phyloP scores from a whole-genome alignment of 345 rosid species.

The Punica granatum region DNA sequence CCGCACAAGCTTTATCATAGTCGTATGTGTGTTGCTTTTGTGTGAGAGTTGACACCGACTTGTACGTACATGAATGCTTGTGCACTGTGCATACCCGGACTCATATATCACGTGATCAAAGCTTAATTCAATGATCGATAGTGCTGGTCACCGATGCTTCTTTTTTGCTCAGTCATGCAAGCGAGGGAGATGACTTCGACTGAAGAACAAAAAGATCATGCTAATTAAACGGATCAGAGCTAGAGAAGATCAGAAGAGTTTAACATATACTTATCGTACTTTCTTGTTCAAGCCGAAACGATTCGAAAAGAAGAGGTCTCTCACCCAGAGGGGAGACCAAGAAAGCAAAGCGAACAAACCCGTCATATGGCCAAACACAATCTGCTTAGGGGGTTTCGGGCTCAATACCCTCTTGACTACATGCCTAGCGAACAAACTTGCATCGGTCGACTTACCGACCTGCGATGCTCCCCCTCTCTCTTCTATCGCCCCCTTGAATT shows the following conservation, averaged over 20 bases:
- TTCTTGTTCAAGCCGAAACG: constrained; percentile 30
- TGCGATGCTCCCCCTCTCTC: constrained; percentile 54
- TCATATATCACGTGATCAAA: no score
- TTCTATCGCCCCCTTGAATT: constrained; percentile 38
- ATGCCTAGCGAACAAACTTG: constrained; percentile 38
- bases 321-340: constrained; percentile 54
- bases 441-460: constrained; percentile 33
- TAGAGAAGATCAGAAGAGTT: background rate
- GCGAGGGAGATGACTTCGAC: no score
- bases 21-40: no score
- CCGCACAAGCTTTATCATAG: no score
- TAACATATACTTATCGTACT: constrained; percentile 10
- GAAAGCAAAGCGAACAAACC: constrained; percentile 45
- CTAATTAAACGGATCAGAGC: no score
- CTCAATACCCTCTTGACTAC: constrained; percentile 47
- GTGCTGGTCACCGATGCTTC: no score
- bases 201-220: no score
- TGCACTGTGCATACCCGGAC: no score
- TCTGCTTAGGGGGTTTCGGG: constrained; percentile 42
- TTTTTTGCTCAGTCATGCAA: no score
- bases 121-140: no score
- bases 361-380: constrained; percentile 51
- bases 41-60: no score
- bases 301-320: constrained; percentile 43
- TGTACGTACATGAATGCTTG: no score